Evolutionary conservation across 192 early-diverging fungal species (phyloP), one percentile per base, ranked within the genome.

Genomic region (Lobosporangium transversale): DNA sequence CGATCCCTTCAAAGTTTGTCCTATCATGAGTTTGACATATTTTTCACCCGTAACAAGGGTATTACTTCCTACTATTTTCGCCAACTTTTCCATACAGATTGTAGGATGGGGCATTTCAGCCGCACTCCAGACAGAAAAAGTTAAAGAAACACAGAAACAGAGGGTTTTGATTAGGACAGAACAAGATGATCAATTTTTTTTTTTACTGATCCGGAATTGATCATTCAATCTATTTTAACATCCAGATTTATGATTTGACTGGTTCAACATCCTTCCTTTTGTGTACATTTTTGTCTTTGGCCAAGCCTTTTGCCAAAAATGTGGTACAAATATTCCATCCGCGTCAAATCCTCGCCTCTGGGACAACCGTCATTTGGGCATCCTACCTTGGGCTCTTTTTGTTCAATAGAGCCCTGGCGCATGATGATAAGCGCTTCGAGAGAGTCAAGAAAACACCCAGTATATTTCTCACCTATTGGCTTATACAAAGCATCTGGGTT

Each of bases 371-470:
- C 6, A 30, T 68, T 3, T 75, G 79, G 79, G 69, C 79, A 14
- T 17, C 51, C 0, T 73, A 73, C 49, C 44, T 80, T 1, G 79
- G 79, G 14, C 54, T 47, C 15, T 80, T 74, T 20, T 48, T 80
- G 17, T 64, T 74, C 49, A 57, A 58, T 14, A 60, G 79, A 18
- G 58, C 61, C 4, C 18, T 80, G 26, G 49, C 43, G 18, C 53
- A 62, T 30, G 78, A 78, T 12, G 82, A 84, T 57, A 66, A 53
- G 36, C 70, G 79, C 1, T 80, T 80, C 35, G 65, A 75, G 31
- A 68, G 58, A 10, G 54, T 80, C 58, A 70, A 63, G 24, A 62
- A 32, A 26, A 29, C 55, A 0, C 79, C 79, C 1, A 14, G 47
- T 14, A 51, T 30, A 15, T 75, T 80, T 43, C 30, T 70, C 24